A percentile compares a stretch with the other conserved stretches of the same genome.
Evolutionary conservation across 108 stramenopile species (phyloP).

Genomic region (Cyclotella baltica): DNA sequence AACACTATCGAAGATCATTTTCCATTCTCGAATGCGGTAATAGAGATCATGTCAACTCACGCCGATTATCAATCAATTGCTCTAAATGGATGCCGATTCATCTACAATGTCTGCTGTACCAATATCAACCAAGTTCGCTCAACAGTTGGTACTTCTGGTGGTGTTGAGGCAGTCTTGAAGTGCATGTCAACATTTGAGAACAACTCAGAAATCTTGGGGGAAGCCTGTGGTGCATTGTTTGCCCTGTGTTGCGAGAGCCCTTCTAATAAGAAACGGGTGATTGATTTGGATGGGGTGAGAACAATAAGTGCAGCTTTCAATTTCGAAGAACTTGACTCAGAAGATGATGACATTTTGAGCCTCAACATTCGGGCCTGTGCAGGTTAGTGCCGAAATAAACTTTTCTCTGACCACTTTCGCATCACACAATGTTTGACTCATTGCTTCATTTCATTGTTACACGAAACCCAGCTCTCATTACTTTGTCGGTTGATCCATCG

Average conservation of each 20-base stretch:
- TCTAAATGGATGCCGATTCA: conserved; percentile 27
- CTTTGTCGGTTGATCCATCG: conserved; percentile 24
- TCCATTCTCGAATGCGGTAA: conserved; percentile 2
- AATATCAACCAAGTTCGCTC: not conserved
- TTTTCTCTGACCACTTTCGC: not conserved
- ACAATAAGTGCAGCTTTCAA: conserved; percentile 7
- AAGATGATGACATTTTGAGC: conserved; percentile 6
- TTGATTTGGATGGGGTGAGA: conserved; percentile 18
- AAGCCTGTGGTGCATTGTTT: conserved; percentile 35
- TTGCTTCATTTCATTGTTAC: not conserved
- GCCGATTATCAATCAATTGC: conserved; percentile 26
- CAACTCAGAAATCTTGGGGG: conserved; percentile 15
- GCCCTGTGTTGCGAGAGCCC: conserved; percentile 13
- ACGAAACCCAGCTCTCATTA: conserved; percentile 17
- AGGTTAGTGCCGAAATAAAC: not conserved
- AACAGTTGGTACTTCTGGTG: not conserved
- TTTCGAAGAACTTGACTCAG: not conserved
- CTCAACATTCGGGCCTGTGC: conserved; percentile 33
- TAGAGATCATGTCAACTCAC: conserved; percentile 13
- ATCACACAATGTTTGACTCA: not conserved
- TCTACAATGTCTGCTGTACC: conserved; percentile 25
- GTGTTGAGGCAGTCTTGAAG: conserved; percentile 12
- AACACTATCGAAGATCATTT: not conserved
- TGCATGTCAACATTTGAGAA: conserved; percentile 23
- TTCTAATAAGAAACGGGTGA: conserved; percentile 18